Base-by-base conservation (phyloP, 192 early-diverging fungal genomes). In the Coemansia sp. region DNA sequence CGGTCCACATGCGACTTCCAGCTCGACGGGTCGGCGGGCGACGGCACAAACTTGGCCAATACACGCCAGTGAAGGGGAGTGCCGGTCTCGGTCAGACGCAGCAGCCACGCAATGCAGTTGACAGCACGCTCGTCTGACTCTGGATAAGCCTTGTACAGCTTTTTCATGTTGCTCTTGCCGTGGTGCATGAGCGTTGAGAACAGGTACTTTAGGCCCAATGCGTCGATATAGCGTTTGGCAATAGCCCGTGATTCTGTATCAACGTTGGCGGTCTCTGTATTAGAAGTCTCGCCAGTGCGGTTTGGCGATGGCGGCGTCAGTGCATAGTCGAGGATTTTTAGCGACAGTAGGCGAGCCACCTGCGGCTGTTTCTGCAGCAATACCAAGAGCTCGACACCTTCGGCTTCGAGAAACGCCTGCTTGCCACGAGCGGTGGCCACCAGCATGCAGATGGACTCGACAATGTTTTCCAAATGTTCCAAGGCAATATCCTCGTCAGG, bases 391-490 rank as follows among this genome's bases (percentile, higher is more conserved):
- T 97, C 95, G 19, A 96, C 77, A 11, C 97, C 97, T 67, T 98
- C 95, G 0, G 73, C 84, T 29, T 93, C 85, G 9, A 92, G 63
- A 72, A 99, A 97, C 12, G 61, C 48, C 43, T 60, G 61, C 79
- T 97, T 96, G 45, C 85, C 88, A 52, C 85, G 83, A 4, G 82
- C 73, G 43, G 90, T 88, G 15, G 72, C 72, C 23, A 97, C 62
- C n/a, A 84, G 68, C 19, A 86, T 85, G 73, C 91, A 94, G 14
- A 98, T 55, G 5, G 84, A 78, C 72, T 94, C 90, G 67, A 98
- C 93, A 17, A 93, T 76, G 69, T 96, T 97, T 63, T 97, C 97
- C 81, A 99, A 75, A 75, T 93, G 83, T 63, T 99, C 97, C 41
- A 87, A 81, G 61, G 96, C 95, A 62, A 95, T 93, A 5, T 84